phyloP scores from a whole-genome alignment of 2,329 filamentous ascomycete genomes.

The Cladophialophora bantiana region DNA sequence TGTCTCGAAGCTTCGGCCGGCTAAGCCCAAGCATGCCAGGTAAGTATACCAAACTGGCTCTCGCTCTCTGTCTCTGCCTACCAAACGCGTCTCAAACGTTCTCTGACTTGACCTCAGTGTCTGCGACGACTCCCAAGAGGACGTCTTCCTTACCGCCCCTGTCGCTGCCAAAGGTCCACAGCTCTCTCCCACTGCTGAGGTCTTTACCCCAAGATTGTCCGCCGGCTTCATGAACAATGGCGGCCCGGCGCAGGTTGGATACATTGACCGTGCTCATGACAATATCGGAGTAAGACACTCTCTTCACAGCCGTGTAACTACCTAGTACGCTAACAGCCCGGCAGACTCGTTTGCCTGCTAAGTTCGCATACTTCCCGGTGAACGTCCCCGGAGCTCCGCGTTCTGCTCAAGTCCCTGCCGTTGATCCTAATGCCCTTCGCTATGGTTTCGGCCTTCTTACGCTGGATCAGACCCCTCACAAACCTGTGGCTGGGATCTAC shows the following conservation, averaged over 20 bases:
- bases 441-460: slow-evolving; percentile 13
- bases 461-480: slow-evolving; percentile 8
- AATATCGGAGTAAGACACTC: slow-evolving; percentile 12
- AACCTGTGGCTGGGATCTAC: slow-evolving; percentile 15
- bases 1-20: slow-evolving; percentile 11
- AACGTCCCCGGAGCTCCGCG: neutral
- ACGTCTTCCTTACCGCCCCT: slow-evolving; percentile 46
- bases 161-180: slow-evolving; percentile 40
- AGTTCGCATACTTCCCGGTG: slow-evolving; percentile 7
- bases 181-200: slow-evolving; percentile 39
- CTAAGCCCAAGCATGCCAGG: slow-evolving; percentile 18
- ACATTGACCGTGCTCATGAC: slow-evolving; percentile 11
- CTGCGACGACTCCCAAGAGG: slow-evolving; percentile 40
- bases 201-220: slow-evolving; percentile 33
- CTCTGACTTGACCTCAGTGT: slow-evolving; percentile 31
- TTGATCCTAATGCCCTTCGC: slow-evolving; percentile 1
- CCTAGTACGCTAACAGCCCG: neutral
- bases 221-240: slow-evolving; percentile 13
- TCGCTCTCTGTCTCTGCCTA: slow-evolving; percentile 11
- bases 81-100: neutral
- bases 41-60: slow-evolving; percentile 13
- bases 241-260: slow-evolving; percentile 5
- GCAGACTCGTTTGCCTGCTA: slow-evolving; percentile 8
- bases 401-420: neutral
- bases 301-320: neutral